Evolutionary conservation across 1,284 basidiomycete species (phyloP), one percentile per base, ranked within the genome.

Genomic region (Neonothopanus nambi): DNA sequence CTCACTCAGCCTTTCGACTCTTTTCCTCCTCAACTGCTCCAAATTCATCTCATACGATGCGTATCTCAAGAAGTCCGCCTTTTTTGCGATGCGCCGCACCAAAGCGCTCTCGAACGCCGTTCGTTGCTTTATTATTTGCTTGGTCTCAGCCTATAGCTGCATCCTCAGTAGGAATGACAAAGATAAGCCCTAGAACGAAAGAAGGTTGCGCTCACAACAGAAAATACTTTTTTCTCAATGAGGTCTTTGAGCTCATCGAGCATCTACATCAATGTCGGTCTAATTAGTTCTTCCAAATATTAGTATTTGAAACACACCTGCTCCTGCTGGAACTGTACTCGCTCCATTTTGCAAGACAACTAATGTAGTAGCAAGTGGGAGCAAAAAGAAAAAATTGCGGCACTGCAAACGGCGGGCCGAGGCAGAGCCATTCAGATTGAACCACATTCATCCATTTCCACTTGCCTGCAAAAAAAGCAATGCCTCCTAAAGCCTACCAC

Each of bases 161-260:
- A 7, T 44, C 41, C 6, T 41, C 37, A 41, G 39, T 36, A 40
- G 30, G 36, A 26, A 28, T 13, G 41, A 42, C n/a, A n/a, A n/a
- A n/a, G n/a, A n/a, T n/a, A n/a, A n/a, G n/a, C 17, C 2, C 36
- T n/a, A 49, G 46, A 48, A 24, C 33, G 21, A 23, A 45, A 35
- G 37, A 35, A 24, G 28, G 45, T 11, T 30, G 37, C 24, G 66
- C 81, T 65, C 60, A 93, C 93, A 72, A 88, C 81, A 1, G 90
- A 86, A 70, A 99, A 98, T 54, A 98, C 74, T 57, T 84, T 84
- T 72, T 91, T 93, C 63, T 94, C 84, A 60, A 92, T 86, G 21
- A 98, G 80, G 72, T 97, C 93, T 73, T 94, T 95, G 64, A 98
- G 89, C 84, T 98, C 95, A 52, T 90, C 85, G 80, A 97, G 89